Conservation (phyloP, 352 stramenopile species). For the Achlya hypogyna region DNA sequence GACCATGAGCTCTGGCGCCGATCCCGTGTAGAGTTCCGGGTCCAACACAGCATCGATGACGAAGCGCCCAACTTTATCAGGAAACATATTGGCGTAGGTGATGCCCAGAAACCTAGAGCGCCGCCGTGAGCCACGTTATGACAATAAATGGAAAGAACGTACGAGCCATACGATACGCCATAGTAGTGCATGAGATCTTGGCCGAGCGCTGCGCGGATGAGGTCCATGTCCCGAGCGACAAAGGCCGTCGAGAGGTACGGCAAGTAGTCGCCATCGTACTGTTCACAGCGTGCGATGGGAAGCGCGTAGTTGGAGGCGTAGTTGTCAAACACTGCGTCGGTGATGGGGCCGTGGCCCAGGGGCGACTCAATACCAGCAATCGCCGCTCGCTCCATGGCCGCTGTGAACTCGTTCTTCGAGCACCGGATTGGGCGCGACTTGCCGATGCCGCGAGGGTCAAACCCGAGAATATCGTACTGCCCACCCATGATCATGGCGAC, state of each 20-base stretch:
- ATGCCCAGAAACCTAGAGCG: constrained; percentile 6
- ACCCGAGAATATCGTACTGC: constrained; percentile 1
- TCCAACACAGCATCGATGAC: constrained; percentile 7
- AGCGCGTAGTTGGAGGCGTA: background rate
- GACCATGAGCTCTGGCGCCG: background rate
- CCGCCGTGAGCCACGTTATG: background rate
- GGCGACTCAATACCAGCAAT: background rate
- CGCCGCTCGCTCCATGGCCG: background rate
- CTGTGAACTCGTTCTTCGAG: background rate
- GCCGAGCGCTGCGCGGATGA: constrained; percentile 4
- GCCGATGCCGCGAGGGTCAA: constrained; percentile 12
- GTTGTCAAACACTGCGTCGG: background rate
- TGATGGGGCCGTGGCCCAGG: background rate
- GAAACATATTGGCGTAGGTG: constrained; percentile 20
- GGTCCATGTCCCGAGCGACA: constrained; percentile 18
- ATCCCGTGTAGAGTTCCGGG: background rate
- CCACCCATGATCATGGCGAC: background rate
- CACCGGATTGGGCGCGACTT: background rate
- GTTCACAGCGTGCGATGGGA: background rate
- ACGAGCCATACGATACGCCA: constrained; percentile 16
- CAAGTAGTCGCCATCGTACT: constrained; percentile 13
- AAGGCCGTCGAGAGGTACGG: constrained; percentile 4
- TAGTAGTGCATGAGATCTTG: constrained; percentile 12
- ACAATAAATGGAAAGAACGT: background rate
- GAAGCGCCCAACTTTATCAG: constrained; percentile 2